Evolutionary conservation across 2,329 filamentous ascomycete genomes (phyloP), one percentile per base, ranked within the genome.

Genomic region (Blumeria hordei): DNA sequence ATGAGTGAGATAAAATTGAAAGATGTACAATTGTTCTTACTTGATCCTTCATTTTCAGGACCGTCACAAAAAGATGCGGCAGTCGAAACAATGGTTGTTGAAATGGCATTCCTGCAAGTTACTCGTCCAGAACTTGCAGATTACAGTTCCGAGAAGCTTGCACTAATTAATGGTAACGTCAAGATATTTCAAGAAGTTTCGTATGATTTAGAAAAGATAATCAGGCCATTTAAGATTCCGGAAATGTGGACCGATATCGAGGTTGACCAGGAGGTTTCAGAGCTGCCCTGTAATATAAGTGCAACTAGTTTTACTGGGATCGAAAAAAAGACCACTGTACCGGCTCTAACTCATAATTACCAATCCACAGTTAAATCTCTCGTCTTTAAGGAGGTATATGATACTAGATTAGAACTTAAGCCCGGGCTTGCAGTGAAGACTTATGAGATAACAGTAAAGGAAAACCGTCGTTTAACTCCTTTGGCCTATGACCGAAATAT

Each of bases 401-500:
- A 77, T 59, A 88, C 87, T 28, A 72, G 78, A 64, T 73, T 73
- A 59, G 71, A 72, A 54, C 78, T 98, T 43, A 85, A 92, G 55
- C 92, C 92, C 10, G 92, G 98, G 64, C 73, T 94, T 55, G 71
- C 83, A 9, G 80, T 86, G 64, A 88, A 90, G 76, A 96, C 90
- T 1, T 81, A 77, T 63, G 85, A 87, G 44, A 83, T 95, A 55
- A 83, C 80, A 55, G 88, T 98, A 68, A 87, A 93, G 73, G 92
- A 96, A 73, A 95, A 94, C 71, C 85, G 92, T 58, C 81, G 92
- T 59, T 77, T 98, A 55, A 98, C 92, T 0, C 92, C 92, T 3
- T 64, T 70, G 28, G 83, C 81, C 35, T 98, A 98, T 66, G 88
- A 96, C 69, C 87, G 92, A 62, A 95, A 98, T 75, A 96, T 98